These are phyloP conservation scores for Pythium rishiriense DNA, from an alignment of 352 stramenopile genomes.

Conservation along the genomic window DNA sequence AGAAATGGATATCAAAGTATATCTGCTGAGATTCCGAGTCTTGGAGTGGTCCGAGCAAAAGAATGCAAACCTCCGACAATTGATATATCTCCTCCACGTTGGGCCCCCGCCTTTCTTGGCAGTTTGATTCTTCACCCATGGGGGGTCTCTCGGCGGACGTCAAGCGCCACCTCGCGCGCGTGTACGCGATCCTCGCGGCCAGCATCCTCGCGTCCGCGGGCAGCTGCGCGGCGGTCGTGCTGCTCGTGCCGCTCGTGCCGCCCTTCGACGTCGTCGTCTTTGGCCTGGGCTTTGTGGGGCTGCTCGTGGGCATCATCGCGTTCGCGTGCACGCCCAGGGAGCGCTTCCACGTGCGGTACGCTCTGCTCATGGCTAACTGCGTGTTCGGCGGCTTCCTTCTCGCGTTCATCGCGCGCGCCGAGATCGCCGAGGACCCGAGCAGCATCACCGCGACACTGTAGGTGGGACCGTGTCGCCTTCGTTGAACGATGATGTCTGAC, in stretches of 20 bases:
- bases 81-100: neutral
- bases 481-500: neutral
- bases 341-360: neutral
- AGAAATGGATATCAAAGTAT: neutral
- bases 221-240: conserved; percentile 33
- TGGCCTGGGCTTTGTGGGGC: conserved; percentile 34
- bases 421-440: neutral
- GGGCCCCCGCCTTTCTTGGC: neutral
- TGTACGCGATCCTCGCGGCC: conserved; percentile 58
- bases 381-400: neutral
- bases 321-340: neutral
- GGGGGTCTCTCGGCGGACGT: conserved; percentile 52
- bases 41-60: neutral
- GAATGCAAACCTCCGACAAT: neutral
- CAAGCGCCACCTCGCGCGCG: conserved; percentile 49
- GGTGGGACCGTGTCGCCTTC: neutral
- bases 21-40: neutral
- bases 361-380: conserved; percentile 2
- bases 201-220: conserved; percentile 51
- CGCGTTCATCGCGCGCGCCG: neutral
- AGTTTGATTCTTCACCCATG: conserved; percentile 27
- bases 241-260: conserved; percentile 23
- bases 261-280: neutral
- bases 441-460: neutral
- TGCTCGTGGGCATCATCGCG: conserved; percentile 1